Base-by-base conservation (phyloP, 805 yeast species). In the Yamadazyma scolyti region DNA sequence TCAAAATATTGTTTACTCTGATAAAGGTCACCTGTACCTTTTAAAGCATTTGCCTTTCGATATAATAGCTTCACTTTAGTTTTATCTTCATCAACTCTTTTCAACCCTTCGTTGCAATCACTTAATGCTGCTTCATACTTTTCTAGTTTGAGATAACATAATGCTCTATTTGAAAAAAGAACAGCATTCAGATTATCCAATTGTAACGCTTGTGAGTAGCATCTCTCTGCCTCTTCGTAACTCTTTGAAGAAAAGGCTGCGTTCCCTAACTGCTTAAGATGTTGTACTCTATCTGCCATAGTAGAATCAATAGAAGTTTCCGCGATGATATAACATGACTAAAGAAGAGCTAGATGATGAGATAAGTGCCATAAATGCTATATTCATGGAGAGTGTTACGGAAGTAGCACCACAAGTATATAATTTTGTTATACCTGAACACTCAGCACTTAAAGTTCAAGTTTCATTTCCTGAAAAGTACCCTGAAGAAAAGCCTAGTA, bases 301-400 rank as follows among this genome's bases (percentile, higher is more conserved):
- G 5, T 8, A 4, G 10, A n/a, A 13, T 16, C 5, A 25, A 7
- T 9, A 13, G n/a, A n/a, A n/a, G n/a, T n/a, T n/a, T 20, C 20
- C 25, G 31, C 24, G 31, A 27, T 27, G 5, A 14, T 12, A 6
- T 12, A 16, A 8, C 14, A 50, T 49, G 57, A 44, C 53, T 6
- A 52, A 61, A 1, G 73, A 73, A 37, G 82, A 79, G 20, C 58
- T 82, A 5, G 50, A 50, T 13, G 93, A 86, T 33, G 98, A 90
- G 49, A 56, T 86, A 12, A 78, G 74, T 23, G 90, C 96, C 9
- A 77, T 90, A 8, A 82, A 85, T 34, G 93, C 96, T 3, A 90
- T 93, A 9, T 90, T 77, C 49, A 96, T 95, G 1, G 83, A 70
- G 10, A 66, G 76, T 23, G 52, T 77, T 20, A 55, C 58, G 3